A percentile compares a stretch with the other conserved stretches of the same genome.
Evolutionary conservation across 306 rosid genomes (phyloP).

Genomic region (Castanea mollissima): DNA sequence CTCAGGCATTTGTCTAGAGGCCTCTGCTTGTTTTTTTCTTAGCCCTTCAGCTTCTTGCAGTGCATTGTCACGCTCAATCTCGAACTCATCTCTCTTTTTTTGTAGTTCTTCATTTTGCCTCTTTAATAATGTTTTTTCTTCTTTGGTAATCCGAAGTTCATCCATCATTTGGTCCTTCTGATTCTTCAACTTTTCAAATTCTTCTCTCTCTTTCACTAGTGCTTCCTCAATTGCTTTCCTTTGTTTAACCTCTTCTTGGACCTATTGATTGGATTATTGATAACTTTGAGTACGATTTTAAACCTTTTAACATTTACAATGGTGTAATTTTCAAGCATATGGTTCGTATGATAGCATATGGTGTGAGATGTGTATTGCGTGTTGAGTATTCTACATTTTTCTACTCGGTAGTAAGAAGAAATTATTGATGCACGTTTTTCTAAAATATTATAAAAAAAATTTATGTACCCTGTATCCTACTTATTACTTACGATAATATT

Average conservation of each 20-base stretch:
- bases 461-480: too few relatives aligned
- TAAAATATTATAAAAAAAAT: too few relatives aligned
- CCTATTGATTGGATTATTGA: slow-evolving; percentile 34
- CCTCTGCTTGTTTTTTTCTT: slow-evolving; percentile 53
- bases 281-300: too few relatives aligned
- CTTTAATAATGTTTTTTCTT: slow-evolving; percentile 50
- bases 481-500: too few relatives aligned
- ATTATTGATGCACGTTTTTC: too few relatives aligned
- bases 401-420: too few relatives aligned
- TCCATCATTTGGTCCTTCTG: slow-evolving; percentile 40
- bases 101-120: slow-evolving; percentile 52
- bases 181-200: slow-evolving; percentile 45
- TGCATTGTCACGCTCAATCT: slow-evolving; percentile 53
- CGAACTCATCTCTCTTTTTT: slow-evolving; percentile 56
- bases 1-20: slow-evolving; percentile 46
- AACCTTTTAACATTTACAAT: too few relatives aligned
- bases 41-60: slow-evolving; percentile 70
- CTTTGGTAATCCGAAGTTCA: slow-evolving; percentile 48
- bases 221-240: slow-evolving; percentile 67
- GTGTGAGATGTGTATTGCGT: too few relatives aligned
- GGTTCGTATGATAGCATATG: too few relatives aligned
- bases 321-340: too few relatives aligned
- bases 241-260: slow-evolving; percentile 52
- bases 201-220: slow-evolving; percentile 43
- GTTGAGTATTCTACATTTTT: too few relatives aligned